A percentile compares a stretch with the other conserved stretches of the same genome.
Conservation (phyloP, 768 basidiomycete genomes). For the Leucocoprinus sp. region DNA sequence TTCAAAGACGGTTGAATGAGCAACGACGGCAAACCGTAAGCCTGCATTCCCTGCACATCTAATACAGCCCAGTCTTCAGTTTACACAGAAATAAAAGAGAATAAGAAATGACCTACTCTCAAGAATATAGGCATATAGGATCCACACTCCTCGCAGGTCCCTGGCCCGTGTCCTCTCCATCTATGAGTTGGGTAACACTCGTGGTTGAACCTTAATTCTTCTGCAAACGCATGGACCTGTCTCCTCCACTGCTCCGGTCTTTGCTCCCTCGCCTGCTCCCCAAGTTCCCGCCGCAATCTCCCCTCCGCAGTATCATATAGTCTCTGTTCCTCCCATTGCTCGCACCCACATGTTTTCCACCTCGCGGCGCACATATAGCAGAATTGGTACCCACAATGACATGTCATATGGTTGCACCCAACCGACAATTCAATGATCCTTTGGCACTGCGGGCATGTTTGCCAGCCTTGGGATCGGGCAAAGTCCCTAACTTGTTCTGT, state of each 20-base stretch:
- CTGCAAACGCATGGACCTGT: slow-evolving; percentile 25
- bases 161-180: slow-evolving; percentile 40
- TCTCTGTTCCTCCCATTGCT: slow-evolving; percentile 54
- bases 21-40: slow-evolving; percentile 13
- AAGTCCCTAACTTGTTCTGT: slow-evolving; percentile 35
- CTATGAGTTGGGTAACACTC: slow-evolving; percentile 34
- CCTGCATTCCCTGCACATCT: slow-evolving; percentile 15
- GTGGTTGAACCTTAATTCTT: slow-evolving; percentile 41
- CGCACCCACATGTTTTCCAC: slow-evolving; percentile 58
- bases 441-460: slow-evolving; percentile 54
- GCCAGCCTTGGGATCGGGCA: slow-evolving; percentile 41
- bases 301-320: slow-evolving; percentile 34
- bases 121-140: slow-evolving; percentile 34
- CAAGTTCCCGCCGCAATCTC: slow-evolving; percentile 35
- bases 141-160: slow-evolving; percentile 39
- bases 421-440: slow-evolving; percentile 45
- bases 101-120: slow-evolving; percentile 31
- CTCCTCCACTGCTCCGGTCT: slow-evolving; percentile 24
- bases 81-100: background rate
- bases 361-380: slow-evolving; percentile 55
- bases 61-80: background rate
- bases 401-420: slow-evolving; percentile 64
- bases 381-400: slow-evolving; percentile 48
- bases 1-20: slow-evolving; percentile 11
- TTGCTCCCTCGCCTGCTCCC: slow-evolving; percentile 14